Evolutionary conservation across 306 rosid species (phyloP), one percentile per base, ranked within the genome.

Genomic region (Lotus japonicus): DNA sequence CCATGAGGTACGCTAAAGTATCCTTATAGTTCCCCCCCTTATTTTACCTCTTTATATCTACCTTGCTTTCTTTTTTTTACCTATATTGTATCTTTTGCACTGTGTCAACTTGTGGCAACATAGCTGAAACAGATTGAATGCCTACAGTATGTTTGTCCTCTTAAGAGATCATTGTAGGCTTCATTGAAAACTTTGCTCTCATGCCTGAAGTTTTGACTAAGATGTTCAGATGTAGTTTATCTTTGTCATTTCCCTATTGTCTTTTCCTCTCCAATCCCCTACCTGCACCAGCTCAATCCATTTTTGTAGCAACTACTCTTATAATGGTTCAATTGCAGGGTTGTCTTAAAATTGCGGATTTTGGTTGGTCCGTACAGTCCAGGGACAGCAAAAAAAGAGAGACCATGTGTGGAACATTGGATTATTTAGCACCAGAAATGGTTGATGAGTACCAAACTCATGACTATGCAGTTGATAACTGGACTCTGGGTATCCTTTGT

Each of bases 371-470:
- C 36, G 98, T 89, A 17, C 92, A 92, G 76, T 88, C 97, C 7
- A 83, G 64, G 68, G 85, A 75, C 77, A n/a, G n/a, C n/a, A n/a
- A n/a, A n/a, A 92, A 89, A 79, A 88, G 97, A 60, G 77, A 62
- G 55, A 92, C 96, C 42, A 86, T 92, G 97, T 92, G 98, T 80
- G 98, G 98, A 72, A 92, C 96, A 39, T 77, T 92, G 80, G 97
- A 88, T 76, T 90, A 92, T 66, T 79, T 89, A 74, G 98, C 98
- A 56, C 97, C 97, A 4, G 98, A 92, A 83, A 80, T 92, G 91
- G 91, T 92, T 75, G 94, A 89, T 80, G 83, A 86, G n/a, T 63
- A 92, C n/a, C n/a, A 82, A 77, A 87, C 84, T 82, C 96, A 92
- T 71, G 95, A 92, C 70, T 80, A 86, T 35, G 77, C 98, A 6